Evolutionary conservation across 2,329 filamentous ascomycete species (phyloP), one percentile per base, ranked within the genome.

Genomic region (Pseudogymnoascus sp.): DNA sequence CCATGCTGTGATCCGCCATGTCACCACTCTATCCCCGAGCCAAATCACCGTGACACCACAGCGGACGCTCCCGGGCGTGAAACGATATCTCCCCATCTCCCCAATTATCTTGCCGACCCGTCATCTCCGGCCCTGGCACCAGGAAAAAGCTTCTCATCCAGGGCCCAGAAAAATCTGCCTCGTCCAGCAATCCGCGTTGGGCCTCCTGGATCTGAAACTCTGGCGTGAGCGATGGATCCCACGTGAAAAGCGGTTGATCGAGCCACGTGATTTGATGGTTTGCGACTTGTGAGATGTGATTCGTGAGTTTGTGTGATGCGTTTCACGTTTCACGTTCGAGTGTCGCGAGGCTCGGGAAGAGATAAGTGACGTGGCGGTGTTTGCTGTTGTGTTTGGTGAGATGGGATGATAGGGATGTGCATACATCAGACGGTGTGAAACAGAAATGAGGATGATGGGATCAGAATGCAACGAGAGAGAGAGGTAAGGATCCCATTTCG

Each of bases 251-350:
- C 12, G 28, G 25, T 20, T 33, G 47, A 54, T 33, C 4, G 6
- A 54, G 16, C 47, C 47, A 54, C 47, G 47, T 54, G 47, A 54
- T 54, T 16, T 54, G 11, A 18, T 18, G 47, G 4, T 33, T 54
- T 18, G n/a, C 8, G 28, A 33, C 47, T 14, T 54, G n/a, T 54
- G 47, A 54, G 33, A 54, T 54, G 47, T 54, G 28, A 54, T 54
- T 54, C 47, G 47, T 54, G 43, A 50, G 28, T 50, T 50, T 14
- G 22, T 50, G 43, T 50, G 47, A 54, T 54, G 47, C 47, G 47
- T 33, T 54, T 54, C 47, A 54, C 47, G 47, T 54, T 54, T 54
- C n/a, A n/a, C n/a, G n/a, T n/a, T n/a, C 47, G 47, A 54, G 47
- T 54, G 18, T 33, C 28, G 47, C 47, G 4, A 54, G 47, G 33